These are phyloP conservation scores for Rosa hybrid DNA, from an alignment of 331 rosid species.

Conservation along the genomic window DNA sequence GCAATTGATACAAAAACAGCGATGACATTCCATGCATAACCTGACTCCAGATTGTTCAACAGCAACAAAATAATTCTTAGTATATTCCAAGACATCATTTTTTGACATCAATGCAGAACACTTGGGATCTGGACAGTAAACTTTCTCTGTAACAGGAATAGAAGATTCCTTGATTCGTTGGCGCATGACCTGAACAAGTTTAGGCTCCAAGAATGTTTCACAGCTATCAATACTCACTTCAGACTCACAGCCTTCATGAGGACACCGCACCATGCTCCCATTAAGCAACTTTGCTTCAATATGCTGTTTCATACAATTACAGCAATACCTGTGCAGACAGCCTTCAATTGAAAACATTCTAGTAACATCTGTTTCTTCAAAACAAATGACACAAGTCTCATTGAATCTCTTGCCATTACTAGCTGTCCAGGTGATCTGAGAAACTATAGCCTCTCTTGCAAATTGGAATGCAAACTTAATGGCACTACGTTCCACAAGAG, in stretches of 20 bases:
- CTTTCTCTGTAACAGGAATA: not conserved
- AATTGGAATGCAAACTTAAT: constrained; percentile 57
- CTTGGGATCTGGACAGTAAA: not conserved
- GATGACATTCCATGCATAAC: not conserved
- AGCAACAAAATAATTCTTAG: not conserved
- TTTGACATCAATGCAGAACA: not conserved
- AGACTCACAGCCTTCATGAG: not conserved
- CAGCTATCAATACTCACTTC: not conserved
- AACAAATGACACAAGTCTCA: constrained; percentile 70
- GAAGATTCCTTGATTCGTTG: not conserved
- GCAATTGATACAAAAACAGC: not conserved
- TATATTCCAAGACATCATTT: not conserved
- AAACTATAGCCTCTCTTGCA: constrained; percentile 60
- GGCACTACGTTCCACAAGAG: constrained; percentile 34
- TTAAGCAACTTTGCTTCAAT: not conserved
- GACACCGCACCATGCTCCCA: not conserved
- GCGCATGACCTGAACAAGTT: not conserved
- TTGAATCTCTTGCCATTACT: constrained; percentile 32
- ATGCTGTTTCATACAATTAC: not conserved
- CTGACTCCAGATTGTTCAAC: not conserved
- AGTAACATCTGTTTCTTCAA: constrained; percentile 44
- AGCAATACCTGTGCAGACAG: not conserved
- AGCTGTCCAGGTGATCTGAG: constrained; percentile 34
- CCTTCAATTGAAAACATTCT: constrained; percentile 33
- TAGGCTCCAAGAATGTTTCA: not conserved